These are phyloP conservation scores for Tuber umbilicatum DNA, from an alignment of 495 filamentous ascomycete species.

Conservation along the genomic window DNA sequence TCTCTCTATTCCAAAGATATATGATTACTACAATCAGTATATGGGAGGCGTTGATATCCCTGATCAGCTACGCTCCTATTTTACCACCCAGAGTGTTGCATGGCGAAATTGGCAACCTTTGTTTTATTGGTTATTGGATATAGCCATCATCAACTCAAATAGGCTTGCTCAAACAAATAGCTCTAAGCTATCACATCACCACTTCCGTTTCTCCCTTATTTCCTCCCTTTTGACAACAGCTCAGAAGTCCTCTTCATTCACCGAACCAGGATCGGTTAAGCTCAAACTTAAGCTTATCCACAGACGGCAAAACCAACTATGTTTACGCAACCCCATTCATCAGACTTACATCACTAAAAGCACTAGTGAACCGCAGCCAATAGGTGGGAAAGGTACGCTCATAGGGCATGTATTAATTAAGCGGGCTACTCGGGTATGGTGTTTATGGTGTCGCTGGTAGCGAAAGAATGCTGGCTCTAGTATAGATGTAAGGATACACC, in stretches of 20 bases:
- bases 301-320: no score
- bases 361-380: background rate
- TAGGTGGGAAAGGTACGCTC: background rate
- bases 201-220: background rate
- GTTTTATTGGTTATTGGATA: slow-evolving; percentile 37
- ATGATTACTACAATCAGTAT: slow-evolving; percentile 31
- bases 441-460: background rate
- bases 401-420: background rate
- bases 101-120: slow-evolving; percentile 26
- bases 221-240: background rate
- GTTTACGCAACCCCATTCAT: no score
- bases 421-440: background rate
- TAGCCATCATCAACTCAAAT: slow-evolving; percentile 9
- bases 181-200: background rate
- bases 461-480: background rate
- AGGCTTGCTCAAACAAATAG: background rate
- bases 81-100: slow-evolving; percentile 21
- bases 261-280: no score
- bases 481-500: background rate
- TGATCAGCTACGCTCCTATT: slow-evolving; percentile 20
- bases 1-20: slow-evolving; percentile 10
- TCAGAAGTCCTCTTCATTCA: no score
- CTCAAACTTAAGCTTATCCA: no score
- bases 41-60: slow-evolving; percentile 30
- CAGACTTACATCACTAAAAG: no score